A percentile compares a stretch with the other conserved stretches of the same genome.
Evolutionary conservation across 2,329 filamentous ascomycete genomes (phyloP).

Genomic region (Pseudogymnoascus destructans): DNA sequence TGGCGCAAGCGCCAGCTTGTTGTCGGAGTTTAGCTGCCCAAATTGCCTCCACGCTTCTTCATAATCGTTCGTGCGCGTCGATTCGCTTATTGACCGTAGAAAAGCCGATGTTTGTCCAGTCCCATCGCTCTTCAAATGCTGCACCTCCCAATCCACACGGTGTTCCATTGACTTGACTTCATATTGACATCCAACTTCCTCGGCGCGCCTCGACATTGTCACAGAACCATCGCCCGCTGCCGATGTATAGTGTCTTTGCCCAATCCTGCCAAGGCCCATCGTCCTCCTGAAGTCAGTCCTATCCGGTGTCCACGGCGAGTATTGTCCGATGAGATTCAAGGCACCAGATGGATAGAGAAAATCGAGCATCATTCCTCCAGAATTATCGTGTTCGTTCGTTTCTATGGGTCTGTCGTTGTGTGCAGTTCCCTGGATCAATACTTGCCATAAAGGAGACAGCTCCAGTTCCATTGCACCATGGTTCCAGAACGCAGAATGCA

Average conservation of each 20-base stretch:
- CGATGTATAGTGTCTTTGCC: constrained; percentile 26
- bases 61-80: constrained; percentile 15
- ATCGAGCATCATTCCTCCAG: constrained; percentile 24
- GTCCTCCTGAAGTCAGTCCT: constrained; percentile 18
- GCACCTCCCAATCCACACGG: not conserved
- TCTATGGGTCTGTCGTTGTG: constrained; percentile 13
- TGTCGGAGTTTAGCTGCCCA: constrained; percentile 14
- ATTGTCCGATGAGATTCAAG: constrained; percentile 26
- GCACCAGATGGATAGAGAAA: constrained; percentile 31
- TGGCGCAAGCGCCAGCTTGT: constrained; percentile 17
- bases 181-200: constrained; percentile 11
- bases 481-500: constrained; percentile 43
- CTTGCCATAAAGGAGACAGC: constrained; percentile 23
- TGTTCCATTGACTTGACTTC: constrained; percentile 11
- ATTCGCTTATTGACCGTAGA: not conserved
- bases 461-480: constrained; percentile 33
- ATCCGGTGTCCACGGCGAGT: constrained; percentile 19
- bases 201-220: not conserved
- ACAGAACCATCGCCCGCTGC: constrained; percentile 15
- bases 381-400: constrained; percentile 5
- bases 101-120: not conserved
- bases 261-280: constrained; percentile 16
- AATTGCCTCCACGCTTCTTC: constrained; percentile 33
- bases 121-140: not conserved
- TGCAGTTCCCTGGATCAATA: constrained; percentile 18